Evolutionary conservation across 805 yeast species (phyloP).

Genomic region (Sungouiella thailandica): DNA sequence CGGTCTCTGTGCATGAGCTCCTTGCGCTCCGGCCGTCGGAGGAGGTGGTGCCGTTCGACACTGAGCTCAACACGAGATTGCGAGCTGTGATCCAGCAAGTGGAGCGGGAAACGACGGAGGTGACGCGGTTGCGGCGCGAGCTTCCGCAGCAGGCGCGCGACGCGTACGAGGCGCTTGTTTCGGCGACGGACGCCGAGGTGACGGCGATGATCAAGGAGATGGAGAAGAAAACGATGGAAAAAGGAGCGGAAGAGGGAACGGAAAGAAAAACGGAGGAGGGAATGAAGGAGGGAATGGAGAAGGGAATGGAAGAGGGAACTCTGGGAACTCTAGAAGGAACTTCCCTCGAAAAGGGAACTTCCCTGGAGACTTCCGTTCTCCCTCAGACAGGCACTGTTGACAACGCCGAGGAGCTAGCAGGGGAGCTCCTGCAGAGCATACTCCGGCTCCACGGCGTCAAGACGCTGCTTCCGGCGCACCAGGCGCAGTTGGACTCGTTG

Average conservation of each 20-base stretch:
- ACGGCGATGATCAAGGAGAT: constrained; percentile 21
- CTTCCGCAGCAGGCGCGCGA: constrained; percentile 41
- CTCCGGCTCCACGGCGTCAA: constrained; percentile 29
- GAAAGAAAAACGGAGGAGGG: too few species aligned
- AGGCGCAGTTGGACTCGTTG: constrained; percentile 30
- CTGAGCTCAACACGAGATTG: constrained; percentile 53
- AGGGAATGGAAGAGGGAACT: too few species aligned
- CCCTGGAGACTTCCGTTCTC: not conserved
- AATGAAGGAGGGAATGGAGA: too few species aligned
- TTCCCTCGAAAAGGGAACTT: too few species aligned
- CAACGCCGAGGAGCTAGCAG: constrained; percentile 13
- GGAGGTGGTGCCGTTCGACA: constrained; percentile 67
- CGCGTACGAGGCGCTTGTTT: constrained; percentile 31
- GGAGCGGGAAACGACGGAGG: constrained; percentile 56
- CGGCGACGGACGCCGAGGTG: constrained; percentile 27
- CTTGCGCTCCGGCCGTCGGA: constrained; percentile 26
- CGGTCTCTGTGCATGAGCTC: constrained; percentile 17
- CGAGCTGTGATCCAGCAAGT: constrained; percentile 53
- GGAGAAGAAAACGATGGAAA: too few species aligned
- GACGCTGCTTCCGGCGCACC: constrained; percentile 30
- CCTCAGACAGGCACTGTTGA: constrained; percentile 3
- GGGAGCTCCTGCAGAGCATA: constrained; percentile 26
- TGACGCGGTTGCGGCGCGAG: constrained; percentile 50
- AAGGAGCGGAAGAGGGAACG: too few species aligned
- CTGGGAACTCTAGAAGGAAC: too few species aligned